Base-by-base conservation (phyloP, 345 rosid genomes). In the Moricandia moricandioides region DNA sequence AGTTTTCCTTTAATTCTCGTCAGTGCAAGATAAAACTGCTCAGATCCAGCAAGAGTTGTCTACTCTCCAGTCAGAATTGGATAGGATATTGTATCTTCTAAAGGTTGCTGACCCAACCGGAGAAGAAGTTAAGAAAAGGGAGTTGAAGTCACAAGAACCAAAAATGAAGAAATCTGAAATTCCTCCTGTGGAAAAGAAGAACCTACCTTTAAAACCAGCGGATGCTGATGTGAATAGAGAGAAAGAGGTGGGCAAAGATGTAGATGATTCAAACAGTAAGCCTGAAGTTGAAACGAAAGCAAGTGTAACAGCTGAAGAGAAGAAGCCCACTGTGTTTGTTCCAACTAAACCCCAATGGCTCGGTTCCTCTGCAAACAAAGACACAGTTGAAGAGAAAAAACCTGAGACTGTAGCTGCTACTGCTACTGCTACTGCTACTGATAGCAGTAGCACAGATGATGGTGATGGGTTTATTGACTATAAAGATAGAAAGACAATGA, bases 81-180 rank as follows among this genome's bases (percentile, higher is more conserved):
- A 85, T 77, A 81, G 99, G 80, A 82, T 89, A 34, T 13, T 81
- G 39, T 92, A 85, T 80, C 87, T 95, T 49, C 79, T 95, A 83
- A 95, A 89, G 84, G 81, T 95, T 79, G 92, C 99, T 70, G 99
- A 92, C 57, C 99, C 99, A 30, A 80, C 86, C 0, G 98, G 96
- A 74, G 99, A 86, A 81, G 87, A 89, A 69, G 84, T 74, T 77
- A 86, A 77, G 82, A 86, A 80, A 83, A 90, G 91, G 75, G 89
- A 86, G 18, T 67, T 45, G 18, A 88, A 84, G 57, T 72, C 62
- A 4, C 85, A 75, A 67, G 86, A 82, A 74, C 78, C 75, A 27
- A 76, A 82, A 73, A 63, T 72, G 11, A 78, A 51, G 52, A 80
- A 62, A 74, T 49, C 78, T 45, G 86, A 82, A 65, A 71, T 61